Conservation (phyloP, 2,329 filamentous ascomycete species). For the Phoma sp. region DNA sequence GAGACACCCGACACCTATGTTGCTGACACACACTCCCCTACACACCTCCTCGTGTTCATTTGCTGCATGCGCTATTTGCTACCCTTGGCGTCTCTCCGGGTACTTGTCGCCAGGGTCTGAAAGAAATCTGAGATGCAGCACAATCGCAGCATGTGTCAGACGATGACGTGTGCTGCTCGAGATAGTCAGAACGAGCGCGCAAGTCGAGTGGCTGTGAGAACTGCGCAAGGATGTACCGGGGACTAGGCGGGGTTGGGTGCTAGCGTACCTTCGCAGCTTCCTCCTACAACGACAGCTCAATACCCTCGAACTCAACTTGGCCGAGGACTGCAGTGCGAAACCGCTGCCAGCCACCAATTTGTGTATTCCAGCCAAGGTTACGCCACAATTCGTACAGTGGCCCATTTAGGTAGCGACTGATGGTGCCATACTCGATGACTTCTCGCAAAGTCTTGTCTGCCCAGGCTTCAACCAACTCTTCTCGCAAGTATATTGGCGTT, state of each 20-base stretch:
- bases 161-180: constrained; percentile 8
- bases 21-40: not conserved
- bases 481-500: too few relatives aligned
- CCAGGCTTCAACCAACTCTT: too few relatives aligned
- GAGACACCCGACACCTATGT: too few relatives aligned
- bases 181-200: not conserved
- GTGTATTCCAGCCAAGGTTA: too few relatives aligned
- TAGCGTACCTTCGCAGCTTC: not conserved
- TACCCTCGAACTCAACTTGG: not conserved
- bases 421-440: too few relatives aligned
- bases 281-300: not conserved
- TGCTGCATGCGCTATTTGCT: not conserved
- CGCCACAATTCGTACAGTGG: too few relatives aligned
- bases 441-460: too few relatives aligned
- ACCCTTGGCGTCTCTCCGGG: not conserved
- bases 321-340: not conserved
- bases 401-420: too few relatives aligned
- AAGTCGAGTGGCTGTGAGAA: constrained; percentile 2
- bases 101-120: not conserved
- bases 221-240: constrained; percentile 11
- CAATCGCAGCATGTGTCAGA: constrained; percentile 1
- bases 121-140: not conserved
- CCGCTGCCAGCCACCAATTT: not conserved
- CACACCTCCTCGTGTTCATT: not conserved
- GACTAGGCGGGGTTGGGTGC: not conserved